These are phyloP conservation scores for Lantana camara DNA, from an alignment of 257 asterid species.

Conservation along the genomic window DNA sequence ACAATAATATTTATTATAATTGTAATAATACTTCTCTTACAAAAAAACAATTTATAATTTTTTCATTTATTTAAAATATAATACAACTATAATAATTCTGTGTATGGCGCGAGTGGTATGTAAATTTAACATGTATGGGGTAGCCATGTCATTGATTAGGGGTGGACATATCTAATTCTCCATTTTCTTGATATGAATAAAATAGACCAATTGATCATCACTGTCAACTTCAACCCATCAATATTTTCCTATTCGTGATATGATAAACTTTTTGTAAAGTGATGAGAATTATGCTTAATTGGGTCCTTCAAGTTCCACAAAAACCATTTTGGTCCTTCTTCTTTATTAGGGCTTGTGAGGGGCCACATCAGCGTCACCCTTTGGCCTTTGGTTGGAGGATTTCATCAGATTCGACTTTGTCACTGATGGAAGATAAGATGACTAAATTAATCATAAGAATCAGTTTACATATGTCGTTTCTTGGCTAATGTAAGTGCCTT, in stretches of 20 bases:
- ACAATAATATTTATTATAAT: no score
- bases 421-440: no score
- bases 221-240: background rate
- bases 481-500: no score
- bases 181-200: background rate
- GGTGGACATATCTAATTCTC: constrained; percentile 26
- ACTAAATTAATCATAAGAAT: no score
- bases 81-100: no score
- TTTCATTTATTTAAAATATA: no score
- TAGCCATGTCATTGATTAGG: constrained; percentile 34
- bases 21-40: no score
- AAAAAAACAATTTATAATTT: no score
- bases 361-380: constrained; percentile 1
- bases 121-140: constrained; percentile 14
- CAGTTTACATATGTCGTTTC: no score
- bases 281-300: constrained; percentile 9
- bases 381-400: constrained; percentile 1
- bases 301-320: background rate
- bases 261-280: constrained; percentile 20
- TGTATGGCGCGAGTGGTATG: no score
- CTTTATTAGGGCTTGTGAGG: background rate
- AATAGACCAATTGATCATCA: background rate
- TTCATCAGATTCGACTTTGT: background rate
- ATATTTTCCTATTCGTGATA: background rate
- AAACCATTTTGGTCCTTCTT: constrained; percentile 12